Evolutionary conservation across 1,284 basidiomycete species (phyloP), one percentile per base, ranked within the genome.

Genomic region (Apiotrichum akiyoshidainum): DNA sequence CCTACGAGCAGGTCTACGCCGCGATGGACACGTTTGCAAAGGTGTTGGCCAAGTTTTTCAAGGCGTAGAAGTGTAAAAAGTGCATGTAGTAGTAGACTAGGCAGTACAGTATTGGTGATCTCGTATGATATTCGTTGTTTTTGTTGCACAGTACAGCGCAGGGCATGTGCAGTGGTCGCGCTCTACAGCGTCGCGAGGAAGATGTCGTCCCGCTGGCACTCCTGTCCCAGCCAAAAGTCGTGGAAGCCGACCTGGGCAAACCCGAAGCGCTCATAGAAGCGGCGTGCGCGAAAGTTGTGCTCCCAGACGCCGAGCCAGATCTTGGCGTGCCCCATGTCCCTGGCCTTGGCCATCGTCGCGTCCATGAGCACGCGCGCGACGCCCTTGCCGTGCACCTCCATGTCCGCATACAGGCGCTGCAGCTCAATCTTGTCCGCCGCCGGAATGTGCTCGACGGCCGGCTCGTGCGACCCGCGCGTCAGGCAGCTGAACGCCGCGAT

Each of bases 1-100:
- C 71, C 16, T 74, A 78, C 59, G 74, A 78, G 49, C 62, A 77
- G 61, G 69, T 67, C 41, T 62, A 65, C 22, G 45, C 55, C 35
- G 72, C 73, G 1, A 65, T 77, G 51, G 56, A 63, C 33, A 73
- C 65, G 14, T 73, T 78, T 50, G 65, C 70, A 21, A 68, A 74
- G 63, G 68, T 78, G 4, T 61, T 79, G 26, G 58, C 57, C 39
- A 69, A 68, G 64, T 79, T 79, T 56, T 71, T 73, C 37, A 19
- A 22, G 42, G 42, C n/a, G 6, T 44, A 44, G 19, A 13, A 2
- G 14, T 13, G 14, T 37, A 11, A 37, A 37, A 16, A 16, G 12
- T 37, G 26, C 26, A 31, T 31, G 26, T 37, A 37, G 37, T 37
- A 13, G 37, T 37, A 37, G 11, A 31, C 7, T 31, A 31, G 7